Evolutionary conservation across 371 early-diverging fungal genomes (phyloP), one percentile per base, ranked within the genome.

Genomic region (Basidiobolus meristosporus): DNA sequence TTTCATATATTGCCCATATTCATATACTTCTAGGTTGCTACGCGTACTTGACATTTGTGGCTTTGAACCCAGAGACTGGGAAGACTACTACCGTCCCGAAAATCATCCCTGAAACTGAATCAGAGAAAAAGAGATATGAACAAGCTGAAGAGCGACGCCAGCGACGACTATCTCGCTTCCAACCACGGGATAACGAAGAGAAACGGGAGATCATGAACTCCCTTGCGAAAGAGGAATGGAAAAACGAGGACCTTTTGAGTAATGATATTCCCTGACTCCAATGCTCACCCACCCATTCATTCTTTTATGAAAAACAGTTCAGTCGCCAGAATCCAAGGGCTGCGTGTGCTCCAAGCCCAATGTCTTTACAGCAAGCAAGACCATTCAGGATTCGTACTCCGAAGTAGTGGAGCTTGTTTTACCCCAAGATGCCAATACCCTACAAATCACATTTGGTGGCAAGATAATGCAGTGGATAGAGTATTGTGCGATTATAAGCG

Each of bases 401-500:
- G 73, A 82, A 46, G 59, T 68, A 10, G 69, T 71, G 0, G 67
- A 80, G 29, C 42, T 75, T 34, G 73, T 82, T 6, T 62, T 82
- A 60, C 82, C 82, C 11, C 76, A 77, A 28, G 79, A 82, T 53
- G 77, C 77, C 17, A 82, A 82, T 39, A 65, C 72, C 2, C 45
- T 76, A 3, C 59, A 62, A 18, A 75, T 77, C 31, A 78, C 78
- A 3, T 82, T 82, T 65, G 82, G 82, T 47, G 80, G 82, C n/a
- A 68, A 74, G 42, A 77, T 82, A 38, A 77, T 82, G 62, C 59
- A 64, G 26, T 78, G 75, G 74, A 77, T 82, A 76, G 82, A 82
- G 48, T 56, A 50, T 4, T 69, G 73, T 50, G 69, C 73, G 2
- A 50, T 70, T 2, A 67, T 74, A 1, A 68, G 77, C 36, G 82